Evolutionary conservation across 345 rosid species (phyloP), one percentile per base, ranked within the genome.

Genomic region (Linum trigynum): DNA sequence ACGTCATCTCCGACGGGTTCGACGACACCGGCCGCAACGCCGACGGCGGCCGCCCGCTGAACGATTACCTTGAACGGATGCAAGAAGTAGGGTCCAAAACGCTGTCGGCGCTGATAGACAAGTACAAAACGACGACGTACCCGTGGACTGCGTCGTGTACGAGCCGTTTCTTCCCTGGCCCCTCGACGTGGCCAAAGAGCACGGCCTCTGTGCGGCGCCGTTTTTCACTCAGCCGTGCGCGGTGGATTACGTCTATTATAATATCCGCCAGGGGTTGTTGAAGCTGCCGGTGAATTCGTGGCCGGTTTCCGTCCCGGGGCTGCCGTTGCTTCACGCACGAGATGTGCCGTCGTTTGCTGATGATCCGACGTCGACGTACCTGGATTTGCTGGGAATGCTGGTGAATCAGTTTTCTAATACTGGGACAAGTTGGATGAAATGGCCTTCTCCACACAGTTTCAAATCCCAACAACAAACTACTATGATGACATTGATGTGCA

Each of bases 131-230:
- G 62, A 64, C 87, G 0, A 63, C 41, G 62, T 67, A 57, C 3
- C 87, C 0, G 74, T 86, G 36, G 71, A 66, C 61, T 89, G 86
- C 3, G 67, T 89, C 3, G 86, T 89, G 36, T 89, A 86, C 16
- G 92, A 89, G 59, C 83, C 96, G 35, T 89, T 89, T 55, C 69
- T 89, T 41, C 88, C 90, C 0, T 86, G 92, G 92, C 92, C 81
- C 55, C 90, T 86, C 61, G 88, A 83, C 17, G 90, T 86, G 38
- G 90, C 90, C 7, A 83, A 80, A 80, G 71, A 74, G 36, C 80
- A 75, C 16, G 83, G 80, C 0, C 40, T 89, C 39, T 72, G 72
- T 5, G 90, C 84, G 2, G 96, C 89, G 3, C 38, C 89, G 3
- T 89, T 86, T 71, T 89, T 86, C 60, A 89, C 96, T 23, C 86